Base-by-base conservation (phyloP, 345 rosid genomes). In the Cardamine chenopodiifolia region DNA sequence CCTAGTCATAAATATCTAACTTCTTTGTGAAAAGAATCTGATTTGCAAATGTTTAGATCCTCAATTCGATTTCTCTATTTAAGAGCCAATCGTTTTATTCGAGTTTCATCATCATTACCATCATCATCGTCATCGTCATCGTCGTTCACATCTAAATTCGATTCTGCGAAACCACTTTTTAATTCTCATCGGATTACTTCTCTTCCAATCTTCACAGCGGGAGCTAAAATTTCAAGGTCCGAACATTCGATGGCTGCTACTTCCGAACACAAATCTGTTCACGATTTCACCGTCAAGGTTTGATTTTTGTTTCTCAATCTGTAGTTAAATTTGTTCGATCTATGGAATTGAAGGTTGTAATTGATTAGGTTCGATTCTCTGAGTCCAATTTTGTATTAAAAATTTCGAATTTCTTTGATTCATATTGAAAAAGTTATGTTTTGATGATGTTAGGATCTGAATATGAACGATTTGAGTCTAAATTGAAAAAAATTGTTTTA, bases 271-370 rank as follows among this genome's bases (percentile, higher is more conserved):
- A 76, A 79, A 42, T 88, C 95, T 39, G 53, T 89, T 18, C 79
- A 93, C 45, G 93, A 89, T 63, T 90, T 93, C 89, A 89, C 90
- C 47, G 97, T 91, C 50, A 93, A 93, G 92, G 97, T 93, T 66
- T 4, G 80, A 32, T 26, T 17, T 44, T 3, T 44, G 3, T 15
- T 40, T 14, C 17, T 40, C 2, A 14, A 40, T 40, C n/a, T n/a
- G n/a, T n/a, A n/a, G n/a, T n/a, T n/a, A n/a, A n/a, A n/a, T 4
- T 13, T 39, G 13, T 12, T 14, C 17, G 47, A 14, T 40, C 47
- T 40, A 40, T 40, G n/a, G 6, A 49, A 63, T 42, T 15, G 8
- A n/a, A 15, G 39, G 5, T 18, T 63, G 22, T 26, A 13, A 28
- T 44, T 9, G 68, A 25, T 44, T 64, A 64, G 56, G 55, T 64